These are phyloP conservation scores for Fusarium sambucinum DNA, from an alignment of 2,329 filamentous ascomycete species.

Conservation along the genomic window DNA sequence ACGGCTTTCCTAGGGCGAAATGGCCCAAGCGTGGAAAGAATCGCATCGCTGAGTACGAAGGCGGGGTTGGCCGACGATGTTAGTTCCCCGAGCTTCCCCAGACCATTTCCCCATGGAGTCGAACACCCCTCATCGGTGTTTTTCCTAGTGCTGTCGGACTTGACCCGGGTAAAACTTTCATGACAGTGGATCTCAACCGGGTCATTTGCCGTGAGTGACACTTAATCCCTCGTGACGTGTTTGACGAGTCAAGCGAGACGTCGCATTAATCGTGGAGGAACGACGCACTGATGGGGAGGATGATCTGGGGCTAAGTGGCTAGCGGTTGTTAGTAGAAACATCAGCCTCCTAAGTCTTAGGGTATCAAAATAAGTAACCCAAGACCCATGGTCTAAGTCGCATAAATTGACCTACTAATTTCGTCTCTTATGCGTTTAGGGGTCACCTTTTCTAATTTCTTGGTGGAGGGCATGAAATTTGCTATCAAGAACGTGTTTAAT, in stretches of 20 bases:
- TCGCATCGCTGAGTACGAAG: neutral
- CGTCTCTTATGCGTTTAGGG: too few relatives aligned
- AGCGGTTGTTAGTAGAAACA: too few relatives aligned
- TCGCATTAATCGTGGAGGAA: neutral
- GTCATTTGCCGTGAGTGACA: neutral
- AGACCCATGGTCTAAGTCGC: too few relatives aligned
- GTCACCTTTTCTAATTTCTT: too few relatives aligned
- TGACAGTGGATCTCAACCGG: neutral
- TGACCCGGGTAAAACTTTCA: neutral
- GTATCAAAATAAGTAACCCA: too few relatives aligned
- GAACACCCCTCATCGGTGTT: neutral
- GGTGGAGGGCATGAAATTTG: too few relatives aligned
- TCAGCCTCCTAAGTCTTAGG: too few relatives aligned
- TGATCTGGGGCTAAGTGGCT: too few relatives aligned
- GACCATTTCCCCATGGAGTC: slow-evolving; percentile 6
- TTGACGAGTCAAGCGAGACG: neutral
- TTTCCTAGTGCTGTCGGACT: slow-evolving; percentile 18
- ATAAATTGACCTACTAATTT: too few relatives aligned
- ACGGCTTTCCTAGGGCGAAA: neutral
- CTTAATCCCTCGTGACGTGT: neutral
- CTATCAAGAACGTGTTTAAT: too few relatives aligned
- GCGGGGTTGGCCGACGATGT: slow-evolving; percentile 6
- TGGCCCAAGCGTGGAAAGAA: neutral
- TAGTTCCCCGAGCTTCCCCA: slow-evolving; percentile 7
- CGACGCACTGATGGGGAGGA: neutral